Conservation (phyloP, 345 rosid species). For the Melaleuca quinquenervia region DNA sequence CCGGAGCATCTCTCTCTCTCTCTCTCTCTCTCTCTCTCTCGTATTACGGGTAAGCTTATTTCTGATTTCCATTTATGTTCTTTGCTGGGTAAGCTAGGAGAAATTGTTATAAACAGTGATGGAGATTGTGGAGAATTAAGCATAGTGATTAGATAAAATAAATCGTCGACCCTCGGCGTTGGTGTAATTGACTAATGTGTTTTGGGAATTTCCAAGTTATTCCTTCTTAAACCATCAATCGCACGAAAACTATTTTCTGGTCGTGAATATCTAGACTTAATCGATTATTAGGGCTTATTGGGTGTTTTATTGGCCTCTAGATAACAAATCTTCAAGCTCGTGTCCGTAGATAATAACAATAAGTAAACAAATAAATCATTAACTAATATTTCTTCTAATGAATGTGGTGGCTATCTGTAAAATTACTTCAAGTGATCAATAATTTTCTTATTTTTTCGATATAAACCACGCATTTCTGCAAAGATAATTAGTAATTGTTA, state of each 20-base stretch:
- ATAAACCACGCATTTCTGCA: not conserved
- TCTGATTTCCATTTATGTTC: not conserved
- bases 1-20: not conserved
- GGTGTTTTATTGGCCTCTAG: not conserved
- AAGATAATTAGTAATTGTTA: not conserved
- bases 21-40: not conserved
- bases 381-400: rapidly evolving
- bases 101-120: not conserved
- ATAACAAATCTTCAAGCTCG: rapidly evolving
- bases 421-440: not conserved
- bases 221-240: not conserved
- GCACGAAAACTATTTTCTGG: not conserved
- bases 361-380: not conserved
- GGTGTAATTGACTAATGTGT: not conserved
- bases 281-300: not conserved
- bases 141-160: not conserved
- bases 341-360: rapidly evolving
- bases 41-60: too few species aligned
- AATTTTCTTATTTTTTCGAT: not conserved
- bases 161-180: not conserved
- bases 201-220: not conserved
- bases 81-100: not conserved
- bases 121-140: not conserved
- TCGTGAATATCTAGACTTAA: too few species aligned
- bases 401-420: not conserved